Percentiles rank a stretch among this genome's conserved stretches.
Evolutionary conservation across 495 filamentous ascomycete genomes (phyloP).

Genomic region (Aspergillus nidulans): DNA sequence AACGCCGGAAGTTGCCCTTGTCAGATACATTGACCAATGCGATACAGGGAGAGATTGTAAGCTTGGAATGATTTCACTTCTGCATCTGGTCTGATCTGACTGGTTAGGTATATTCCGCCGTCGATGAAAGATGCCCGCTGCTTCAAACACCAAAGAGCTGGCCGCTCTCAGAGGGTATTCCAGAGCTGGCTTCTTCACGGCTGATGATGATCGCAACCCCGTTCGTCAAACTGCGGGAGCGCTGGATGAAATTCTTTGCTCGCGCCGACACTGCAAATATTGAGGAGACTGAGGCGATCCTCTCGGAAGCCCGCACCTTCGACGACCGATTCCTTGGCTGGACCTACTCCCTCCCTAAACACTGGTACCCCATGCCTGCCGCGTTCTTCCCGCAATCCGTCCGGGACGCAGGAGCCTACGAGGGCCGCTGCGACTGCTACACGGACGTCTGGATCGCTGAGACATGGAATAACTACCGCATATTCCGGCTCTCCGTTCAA

Average conservation of each 20-base stretch:
- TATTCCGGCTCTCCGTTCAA: slow-evolving; percentile 51
- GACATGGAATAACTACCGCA: slow-evolving; percentile 62
- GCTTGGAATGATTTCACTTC: neutral
- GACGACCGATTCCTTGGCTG: slow-evolving; percentile 28
- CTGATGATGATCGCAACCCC: slow-evolving; percentile 22
- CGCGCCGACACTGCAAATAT: neutral
- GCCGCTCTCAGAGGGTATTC: slow-evolving; percentile 19
- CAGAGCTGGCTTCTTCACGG: slow-evolving; percentile 19
- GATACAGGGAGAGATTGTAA: slow-evolving; percentile 33
- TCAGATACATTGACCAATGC: slow-evolving; percentile 22
- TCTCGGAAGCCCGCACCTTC: slow-evolving; percentile 24
- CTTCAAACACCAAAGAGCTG: slow-evolving; percentile 27
- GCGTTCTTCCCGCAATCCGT: slow-evolving; percentile 31
- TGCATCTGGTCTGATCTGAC: slow-evolving; percentile 3
- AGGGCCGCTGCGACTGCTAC: slow-evolving; percentile 56
- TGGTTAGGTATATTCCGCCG: slow-evolving; percentile 25
- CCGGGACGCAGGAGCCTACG: slow-evolving; percentile 37
- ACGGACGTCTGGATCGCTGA: slow-evolving; percentile 54
- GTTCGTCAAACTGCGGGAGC: slow-evolving; percentile 26
- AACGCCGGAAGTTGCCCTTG: slow-evolving; percentile 10
- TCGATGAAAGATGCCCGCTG: slow-evolving; percentile 19
- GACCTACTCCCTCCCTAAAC: slow-evolving; percentile 23
- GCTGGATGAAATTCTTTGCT: slow-evolving; percentile 20
- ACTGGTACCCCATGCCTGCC: slow-evolving; percentile 30
- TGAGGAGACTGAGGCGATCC: slow-evolving; percentile 14